phyloP scores from a whole-genome alignment of 306 rosid species.

The Vigna angularis region DNA sequence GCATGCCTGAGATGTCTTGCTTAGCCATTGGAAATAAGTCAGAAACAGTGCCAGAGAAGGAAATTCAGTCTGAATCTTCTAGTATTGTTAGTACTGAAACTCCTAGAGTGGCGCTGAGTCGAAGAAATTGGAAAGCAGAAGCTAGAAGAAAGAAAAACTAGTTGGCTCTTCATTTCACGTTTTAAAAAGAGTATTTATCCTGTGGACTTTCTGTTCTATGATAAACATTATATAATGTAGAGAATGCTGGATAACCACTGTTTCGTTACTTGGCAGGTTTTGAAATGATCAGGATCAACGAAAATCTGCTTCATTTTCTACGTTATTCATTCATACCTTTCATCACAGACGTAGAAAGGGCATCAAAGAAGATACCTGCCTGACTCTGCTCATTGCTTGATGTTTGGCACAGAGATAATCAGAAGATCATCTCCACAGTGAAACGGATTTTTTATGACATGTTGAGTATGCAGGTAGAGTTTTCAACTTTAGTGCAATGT shows the following conservation, averaged over 20 bases:
- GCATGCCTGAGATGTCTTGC: constrained; percentile 47
- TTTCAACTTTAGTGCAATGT: not conserved
- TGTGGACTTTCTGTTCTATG: constrained; percentile 39
- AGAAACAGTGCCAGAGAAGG: constrained; percentile 47
- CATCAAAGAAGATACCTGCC: constrained; percentile 34
- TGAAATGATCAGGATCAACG: not conserved
- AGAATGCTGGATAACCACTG: constrained; percentile 38
- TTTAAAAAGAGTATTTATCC: not conserved
- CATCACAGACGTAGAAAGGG: constrained; percentile 36
- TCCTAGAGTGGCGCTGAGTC: constrained; percentile 51
- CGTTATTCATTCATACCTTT: constrained; percentile 29
- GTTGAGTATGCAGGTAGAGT: not conserved
- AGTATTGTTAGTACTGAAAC: constrained; percentile 43
- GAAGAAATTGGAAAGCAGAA: constrained; percentile 95
- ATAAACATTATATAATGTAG: constrained; percentile 40
- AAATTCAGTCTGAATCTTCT: constrained; percentile 46
- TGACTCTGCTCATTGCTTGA: not conserved
- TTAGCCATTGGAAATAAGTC: constrained; percentile 45
- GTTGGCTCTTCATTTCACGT: constrained; percentile 30
- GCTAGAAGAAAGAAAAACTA: constrained; percentile 79
- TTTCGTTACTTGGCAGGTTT: constrained; percentile 29
- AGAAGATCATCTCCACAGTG: constrained; percentile 6
- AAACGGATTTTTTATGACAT: not conserved
- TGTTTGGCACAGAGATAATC: not conserved
- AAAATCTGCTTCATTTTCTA: constrained; percentile 39